Percentiles rank a stretch among this genome's conserved stretches.
Conservation (phyloP, 2,329 filamentous ascomycete species). For the Ambrosiella xylebori region DNA sequence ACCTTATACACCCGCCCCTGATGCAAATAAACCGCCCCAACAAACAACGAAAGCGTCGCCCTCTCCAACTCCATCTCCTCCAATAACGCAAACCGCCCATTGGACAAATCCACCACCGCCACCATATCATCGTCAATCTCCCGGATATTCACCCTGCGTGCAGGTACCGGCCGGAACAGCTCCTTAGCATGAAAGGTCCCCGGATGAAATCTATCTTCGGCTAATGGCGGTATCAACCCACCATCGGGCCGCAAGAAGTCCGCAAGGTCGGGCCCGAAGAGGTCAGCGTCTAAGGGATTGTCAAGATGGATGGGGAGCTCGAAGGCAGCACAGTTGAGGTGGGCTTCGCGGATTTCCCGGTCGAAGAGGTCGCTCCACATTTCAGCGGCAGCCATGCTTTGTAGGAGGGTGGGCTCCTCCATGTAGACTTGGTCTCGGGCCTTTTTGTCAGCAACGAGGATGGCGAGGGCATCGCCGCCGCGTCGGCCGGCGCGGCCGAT, state of each 20-base stretch:
- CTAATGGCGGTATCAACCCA: neutral
- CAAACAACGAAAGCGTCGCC: conserved; percentile 92
- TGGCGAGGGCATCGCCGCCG: conserved; percentile 59
- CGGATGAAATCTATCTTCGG: conserved; percentile 18
- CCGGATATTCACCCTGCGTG: conserved; percentile 68
- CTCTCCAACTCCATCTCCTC: conserved; percentile 92
- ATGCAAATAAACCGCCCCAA: conserved; percentile 91
- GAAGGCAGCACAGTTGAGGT: conserved; percentile 86
- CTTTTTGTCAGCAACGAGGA: conserved; percentile 77
- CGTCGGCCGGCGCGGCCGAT: conserved; percentile 80
- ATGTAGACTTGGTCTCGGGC: conserved; percentile 93
- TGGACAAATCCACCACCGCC: conserved; percentile 75
- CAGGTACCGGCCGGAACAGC: conserved; percentile 71
- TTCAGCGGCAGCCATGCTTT: conserved; percentile 77
- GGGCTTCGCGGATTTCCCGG: conserved; percentile 78
- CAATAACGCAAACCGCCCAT: conserved; percentile 66
- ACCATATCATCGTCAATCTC: conserved; percentile 85
- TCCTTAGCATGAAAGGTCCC: conserved; percentile 86
- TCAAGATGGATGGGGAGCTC: conserved; percentile 81
- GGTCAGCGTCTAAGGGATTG: conserved; percentile 45
- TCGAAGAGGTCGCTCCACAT: conserved; percentile 86
- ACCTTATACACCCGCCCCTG: conserved; percentile 90
- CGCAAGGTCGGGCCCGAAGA: conserved; percentile 48
- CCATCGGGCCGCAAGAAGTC: conserved; percentile 30
- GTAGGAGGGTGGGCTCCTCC: conserved; percentile 86